Percentiles rank a stretch among this genome's conserved stretches.
Evolutionary conservation across 177 flowering plant genomes (phyloP).

Genomic region (Tripterygium wilfordii): DNA sequence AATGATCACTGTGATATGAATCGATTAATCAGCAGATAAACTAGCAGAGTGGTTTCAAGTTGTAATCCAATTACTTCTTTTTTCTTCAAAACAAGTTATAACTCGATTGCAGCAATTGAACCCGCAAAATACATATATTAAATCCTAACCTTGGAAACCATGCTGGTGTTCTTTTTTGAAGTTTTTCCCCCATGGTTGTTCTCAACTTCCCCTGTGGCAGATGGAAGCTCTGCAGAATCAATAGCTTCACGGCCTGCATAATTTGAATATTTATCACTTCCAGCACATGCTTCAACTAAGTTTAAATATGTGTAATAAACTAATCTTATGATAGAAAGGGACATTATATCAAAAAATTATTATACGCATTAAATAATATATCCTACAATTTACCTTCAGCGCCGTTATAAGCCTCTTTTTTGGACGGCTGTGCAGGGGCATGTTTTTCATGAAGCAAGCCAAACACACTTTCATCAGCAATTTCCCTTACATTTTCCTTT

Average conservation of each 20-base stretch:
- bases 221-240: conserved; percentile 8
- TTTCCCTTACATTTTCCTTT: conserved; percentile 19
- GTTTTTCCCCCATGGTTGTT: not conserved
- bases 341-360: too few species aligned
- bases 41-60: too few species aligned
- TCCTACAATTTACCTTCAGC: conserved; percentile 7
- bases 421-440: not conserved
- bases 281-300: conserved; percentile 1
- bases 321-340: too few species aligned
- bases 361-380: not conserved
- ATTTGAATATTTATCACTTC: conserved; percentile 6
- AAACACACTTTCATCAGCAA: conserved; percentile 20
- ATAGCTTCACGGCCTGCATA: not conserved
- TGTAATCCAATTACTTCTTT: too few species aligned
- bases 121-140: not conserved
- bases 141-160: conserved; percentile 28
- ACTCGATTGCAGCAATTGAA: too few species aligned
- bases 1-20: too few species aligned
- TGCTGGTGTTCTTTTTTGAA: conserved; percentile 3
- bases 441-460: conserved; percentile 7
- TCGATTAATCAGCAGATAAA: too few species aligned
- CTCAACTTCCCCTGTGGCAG: conserved; percentile 4
- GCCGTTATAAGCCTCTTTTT: not conserved
- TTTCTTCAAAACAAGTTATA: too few species aligned
- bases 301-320: not conserved